Evolutionary conservation across 495 filamentous ascomycete species (phyloP), one percentile per base, ranked within the genome.

Genomic region (Aspergillus olivimuriae): DNA sequence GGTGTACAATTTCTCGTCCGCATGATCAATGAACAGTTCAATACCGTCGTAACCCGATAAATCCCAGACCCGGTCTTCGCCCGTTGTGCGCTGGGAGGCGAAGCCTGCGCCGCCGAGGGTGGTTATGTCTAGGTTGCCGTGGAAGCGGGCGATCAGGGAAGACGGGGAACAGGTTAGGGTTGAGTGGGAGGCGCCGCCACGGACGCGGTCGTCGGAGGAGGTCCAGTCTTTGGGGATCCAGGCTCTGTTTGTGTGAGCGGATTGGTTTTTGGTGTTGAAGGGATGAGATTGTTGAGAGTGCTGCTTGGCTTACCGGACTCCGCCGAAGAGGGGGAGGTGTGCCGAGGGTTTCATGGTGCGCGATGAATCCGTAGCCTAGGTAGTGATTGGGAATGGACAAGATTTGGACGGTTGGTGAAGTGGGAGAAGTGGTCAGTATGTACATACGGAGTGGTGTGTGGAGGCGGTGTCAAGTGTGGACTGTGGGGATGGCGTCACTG

Each of bases 61-160:
- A 51, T 87, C 69, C 78, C 81, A 84, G 2, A 34, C 55, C 4
- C 53, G 44, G 0, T 62, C 56, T 12, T 70, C 67, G n/a, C 67
- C 66, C 8, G 66, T 66, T 9, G 86, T 86, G 19, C 83, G 77
- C 50, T 90, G 86, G 0, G 77, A 82, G 1, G 88, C 87, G 56
- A 94, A 94, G 4, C 87, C 89, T 1, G 89, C 87, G 8, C 86
- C 86, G 10, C 85, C 85, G 0, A 94, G 77, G 0, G 81, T 78
- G 14, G 65, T 70, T 34, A 82, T 84, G 58, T 90, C 85, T 4
- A 94, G 76, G 14, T 65, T 63, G 8, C 88, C 89, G 34, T 74
- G 58, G 61, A 94, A 91, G 1, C 55, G 48, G 5, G 66, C 62
- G 7, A 48, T 43, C 11, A 56, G 46, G n/a, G 42, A 50, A 16